Base-by-base conservation (phyloP, 2,329 filamentous ascomycete species). In the Neofusicoccum cordaticola region DNA sequence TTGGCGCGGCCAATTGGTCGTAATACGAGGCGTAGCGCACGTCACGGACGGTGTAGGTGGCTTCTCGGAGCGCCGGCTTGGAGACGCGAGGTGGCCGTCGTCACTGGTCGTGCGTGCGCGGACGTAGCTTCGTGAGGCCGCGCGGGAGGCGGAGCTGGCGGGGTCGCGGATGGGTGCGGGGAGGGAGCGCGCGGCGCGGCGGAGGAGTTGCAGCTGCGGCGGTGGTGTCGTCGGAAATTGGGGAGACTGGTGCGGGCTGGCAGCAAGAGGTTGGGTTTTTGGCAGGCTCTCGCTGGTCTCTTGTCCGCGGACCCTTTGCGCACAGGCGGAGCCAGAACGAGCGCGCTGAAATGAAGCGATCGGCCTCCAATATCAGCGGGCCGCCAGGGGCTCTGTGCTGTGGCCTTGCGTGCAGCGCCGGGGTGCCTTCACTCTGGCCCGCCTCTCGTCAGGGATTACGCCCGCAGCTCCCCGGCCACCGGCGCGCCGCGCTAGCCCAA, bases 321-420 rank as follows among this genome's bases (percentile, higher is more conserved):
- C 35, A 44, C 52, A 57, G 52, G 39, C 52, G 31, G 41, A 39
- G 44, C 58, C 58, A 62, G 47, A 50, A 51, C 58, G 58, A 51
- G 44, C 47, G 31, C 45, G 47, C 22, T 50, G 58, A 62, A 62
- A 62, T 62, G 58, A 62, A 47, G 56, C 58, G 58, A 62, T 62
- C 58, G 58, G 58, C 58, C 58, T 62, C 58, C 58, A 62, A 62
- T 62, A 62, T 62, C 58, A 31, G 9, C 34, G 45, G 58, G 58
- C 58, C 58, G 34, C 44, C 34, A 12, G 34, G 44, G 58, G 45
- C 35, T 19, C 58, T 11, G 58, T 62, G 58, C 58, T 45, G 56
- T 22, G 39, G 56, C 31, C 19, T 57, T 57, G 53, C 53, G 53
- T 56, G 51, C 51, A 56, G 51, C 51, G 37, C 11, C 37, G 11